Percentiles rank a stretch among this genome's conserved stretches.
These are phyloP conservation scores for Fragaria iinumae DNA, from an alignment of 306 rosid species.

Conservation along the genomic window DNA sequence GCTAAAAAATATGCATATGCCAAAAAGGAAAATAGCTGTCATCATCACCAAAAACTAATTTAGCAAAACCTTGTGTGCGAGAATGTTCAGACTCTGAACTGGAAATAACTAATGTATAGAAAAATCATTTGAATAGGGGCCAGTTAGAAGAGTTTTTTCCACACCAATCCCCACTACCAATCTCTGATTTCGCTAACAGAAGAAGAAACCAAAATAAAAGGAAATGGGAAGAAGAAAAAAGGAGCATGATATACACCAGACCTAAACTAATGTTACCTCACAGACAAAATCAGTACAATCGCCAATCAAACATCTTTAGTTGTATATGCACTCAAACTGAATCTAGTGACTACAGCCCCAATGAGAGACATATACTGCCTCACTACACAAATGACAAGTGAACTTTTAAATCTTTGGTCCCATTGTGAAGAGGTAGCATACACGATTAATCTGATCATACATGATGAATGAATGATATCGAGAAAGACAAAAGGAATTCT, in stretches of 20 bases:
- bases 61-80: not conserved
- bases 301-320: not conserved
- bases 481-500: conserved; percentile 7
- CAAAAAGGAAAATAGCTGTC: not conserved
- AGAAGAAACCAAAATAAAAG: not conserved
- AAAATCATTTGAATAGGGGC: not conserved
- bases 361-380: not conserved
- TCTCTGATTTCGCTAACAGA: not conserved
- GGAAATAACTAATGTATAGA: not conserved
- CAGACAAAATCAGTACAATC: not conserved
- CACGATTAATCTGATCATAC: not conserved
- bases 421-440: not conserved
- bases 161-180: not conserved
- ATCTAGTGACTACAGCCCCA: not conserved
- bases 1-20: not conserved
- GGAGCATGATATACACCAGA: not conserved
- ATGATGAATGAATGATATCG: not conserved
- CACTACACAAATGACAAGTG: not conserved
- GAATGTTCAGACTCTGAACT: not conserved
- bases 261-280: not conserved
- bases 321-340: not conserved
- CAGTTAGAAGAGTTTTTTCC: not conserved
- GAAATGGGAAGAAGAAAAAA: not conserved
- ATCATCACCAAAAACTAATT: not conserved
- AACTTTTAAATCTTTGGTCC: not conserved